phyloP scores from a whole-genome alignment of 768 basidiomycete genomes.

The Pleurotus pulmonarius region DNA sequence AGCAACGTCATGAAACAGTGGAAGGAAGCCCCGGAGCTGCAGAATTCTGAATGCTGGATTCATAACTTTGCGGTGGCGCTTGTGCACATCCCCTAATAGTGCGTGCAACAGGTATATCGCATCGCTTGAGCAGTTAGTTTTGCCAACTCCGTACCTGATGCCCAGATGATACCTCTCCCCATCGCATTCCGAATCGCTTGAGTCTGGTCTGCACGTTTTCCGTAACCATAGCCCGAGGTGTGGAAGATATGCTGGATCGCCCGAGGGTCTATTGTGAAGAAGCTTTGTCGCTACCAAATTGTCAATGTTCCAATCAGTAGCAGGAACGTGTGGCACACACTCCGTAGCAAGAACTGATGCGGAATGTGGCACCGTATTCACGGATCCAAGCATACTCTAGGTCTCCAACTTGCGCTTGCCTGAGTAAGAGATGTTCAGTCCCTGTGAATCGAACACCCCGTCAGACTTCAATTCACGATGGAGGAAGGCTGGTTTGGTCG shows the following conservation, averaged over 20 bases:
- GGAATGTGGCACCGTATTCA: constrained; percentile 22
- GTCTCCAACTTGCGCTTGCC: constrained; percentile 24
- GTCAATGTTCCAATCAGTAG: neutral
- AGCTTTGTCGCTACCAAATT: constrained; percentile 18
- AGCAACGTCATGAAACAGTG: constrained; percentile 23
- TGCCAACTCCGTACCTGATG: constrained; percentile 17
- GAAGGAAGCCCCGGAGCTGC: constrained; percentile 15
- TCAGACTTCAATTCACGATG: no score
- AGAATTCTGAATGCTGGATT: constrained; percentile 19
- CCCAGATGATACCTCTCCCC: constrained; percentile 24
- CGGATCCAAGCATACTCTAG: constrained; percentile 21
- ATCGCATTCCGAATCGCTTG: constrained; percentile 15
- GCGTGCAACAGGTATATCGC: no score
- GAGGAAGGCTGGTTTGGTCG: neutral
- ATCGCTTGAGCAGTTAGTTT: no score
- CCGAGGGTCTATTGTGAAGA: constrained; percentile 29
- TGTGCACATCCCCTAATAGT: constrained; percentile 20
- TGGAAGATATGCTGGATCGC: constrained; percentile 27
- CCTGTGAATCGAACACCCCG: constrained; percentile 12
- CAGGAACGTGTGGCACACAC: neutral
- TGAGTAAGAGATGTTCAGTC: constrained; percentile 15
- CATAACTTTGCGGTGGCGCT: constrained; percentile 26
- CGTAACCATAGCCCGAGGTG: constrained; percentile 25
- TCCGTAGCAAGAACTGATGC: constrained; percentile 6
- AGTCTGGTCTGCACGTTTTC: constrained; percentile 17